A percentile compares a stretch with the other conserved stretches of the same genome.
phyloP scores from a whole-genome alignment of 192 early-diverging fungal species.

The Dispira parvispora region DNA sequence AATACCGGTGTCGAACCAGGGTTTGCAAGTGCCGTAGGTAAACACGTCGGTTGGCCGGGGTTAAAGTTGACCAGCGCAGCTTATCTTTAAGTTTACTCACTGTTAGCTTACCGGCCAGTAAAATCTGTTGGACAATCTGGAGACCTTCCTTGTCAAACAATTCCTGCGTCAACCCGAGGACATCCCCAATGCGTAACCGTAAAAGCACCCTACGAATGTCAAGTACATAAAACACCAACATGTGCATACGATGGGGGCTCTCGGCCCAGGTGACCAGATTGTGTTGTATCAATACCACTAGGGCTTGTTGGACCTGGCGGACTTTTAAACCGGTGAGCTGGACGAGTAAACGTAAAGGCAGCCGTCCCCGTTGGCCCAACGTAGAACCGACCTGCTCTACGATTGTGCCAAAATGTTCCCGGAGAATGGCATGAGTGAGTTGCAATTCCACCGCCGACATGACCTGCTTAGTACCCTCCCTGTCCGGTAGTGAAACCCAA shows the following conservation, averaged over 20 bases:
- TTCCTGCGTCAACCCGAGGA: conserved; percentile 33
- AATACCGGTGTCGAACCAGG: conserved; percentile 42
- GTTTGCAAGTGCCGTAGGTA: conserved; percentile 18
- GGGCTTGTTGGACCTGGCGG: conserved; percentile 44
- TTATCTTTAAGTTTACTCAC: conserved; percentile 16
- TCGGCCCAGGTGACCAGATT: conserved; percentile 55
- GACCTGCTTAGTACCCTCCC: not conserved
- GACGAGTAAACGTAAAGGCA: conserved; percentile 33
- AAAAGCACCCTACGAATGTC: conserved; percentile 36
- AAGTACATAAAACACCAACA: conserved; percentile 50
- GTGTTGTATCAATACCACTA: conserved; percentile 81
- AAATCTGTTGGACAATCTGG: conserved; percentile 26
- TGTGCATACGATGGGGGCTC: conserved; percentile 33
- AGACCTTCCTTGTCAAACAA: conserved; percentile 40
- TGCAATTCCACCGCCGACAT: conserved; percentile 8
- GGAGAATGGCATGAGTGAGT: conserved; percentile 24
- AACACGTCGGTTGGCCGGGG: conserved; percentile 13
- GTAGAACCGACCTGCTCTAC: conserved; percentile 45
- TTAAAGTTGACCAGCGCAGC: conserved; percentile 14
- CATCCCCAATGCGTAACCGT: conserved; percentile 33
- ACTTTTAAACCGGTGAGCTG: conserved; percentile 28
- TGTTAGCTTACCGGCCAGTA: conserved; percentile 24
- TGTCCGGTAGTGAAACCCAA: no score
- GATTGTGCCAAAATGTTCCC: conserved; percentile 64
- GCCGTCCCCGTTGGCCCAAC: conserved; percentile 47